These are phyloP conservation scores for Trametes meyenii DNA, from an alignment of 768 basidiomycete species.

Conservation along the genomic window DNA sequence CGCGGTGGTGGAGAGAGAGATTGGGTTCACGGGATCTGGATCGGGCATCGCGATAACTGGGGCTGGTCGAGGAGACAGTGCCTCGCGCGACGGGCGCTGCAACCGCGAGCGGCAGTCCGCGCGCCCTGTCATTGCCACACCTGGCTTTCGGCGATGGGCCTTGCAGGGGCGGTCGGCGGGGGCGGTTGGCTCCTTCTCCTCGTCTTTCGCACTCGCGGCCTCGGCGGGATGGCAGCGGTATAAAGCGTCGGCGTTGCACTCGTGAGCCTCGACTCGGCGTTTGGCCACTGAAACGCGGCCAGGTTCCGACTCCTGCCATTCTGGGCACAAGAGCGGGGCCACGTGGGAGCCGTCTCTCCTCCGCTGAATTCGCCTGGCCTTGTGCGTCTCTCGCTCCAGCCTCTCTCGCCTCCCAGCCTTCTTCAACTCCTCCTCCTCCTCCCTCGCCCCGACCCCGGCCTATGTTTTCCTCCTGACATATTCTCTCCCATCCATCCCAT, in stretches of 20 bases:
- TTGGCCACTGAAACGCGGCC: slow-evolving; percentile 12
- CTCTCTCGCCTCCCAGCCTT: background rate
- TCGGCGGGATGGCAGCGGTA: background rate
- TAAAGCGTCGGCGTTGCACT: background rate
- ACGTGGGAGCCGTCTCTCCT: slow-evolving; percentile 17
- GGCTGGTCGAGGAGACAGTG: background rate
- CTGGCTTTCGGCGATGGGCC: too few species aligned
- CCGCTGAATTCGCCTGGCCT: background rate
- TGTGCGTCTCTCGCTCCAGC: background rate
- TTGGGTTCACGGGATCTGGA: background rate
- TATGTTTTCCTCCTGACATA: slow-evolving; percentile 7
- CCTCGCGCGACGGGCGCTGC: slow-evolving; percentile 1
- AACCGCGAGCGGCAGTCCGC: background rate
- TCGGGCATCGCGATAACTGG: background rate
- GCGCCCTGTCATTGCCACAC: background rate
- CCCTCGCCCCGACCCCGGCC: slow-evolving; percentile 5
- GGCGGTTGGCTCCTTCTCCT: background rate
- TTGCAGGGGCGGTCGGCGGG: too few species aligned
- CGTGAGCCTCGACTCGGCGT: slow-evolving; percentile 1
- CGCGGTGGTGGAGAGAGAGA: background rate
- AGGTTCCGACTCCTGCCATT: background rate
- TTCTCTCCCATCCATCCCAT: background rate
- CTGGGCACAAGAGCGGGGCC: slow-evolving; percentile 24
- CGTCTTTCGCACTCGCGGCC: background rate
- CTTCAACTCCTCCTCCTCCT: background rate